These are phyloP conservation scores for Aspergillus piperis DNA, from an alignment of 2,329 filamentous ascomycete species.

Conservation along the genomic window DNA sequence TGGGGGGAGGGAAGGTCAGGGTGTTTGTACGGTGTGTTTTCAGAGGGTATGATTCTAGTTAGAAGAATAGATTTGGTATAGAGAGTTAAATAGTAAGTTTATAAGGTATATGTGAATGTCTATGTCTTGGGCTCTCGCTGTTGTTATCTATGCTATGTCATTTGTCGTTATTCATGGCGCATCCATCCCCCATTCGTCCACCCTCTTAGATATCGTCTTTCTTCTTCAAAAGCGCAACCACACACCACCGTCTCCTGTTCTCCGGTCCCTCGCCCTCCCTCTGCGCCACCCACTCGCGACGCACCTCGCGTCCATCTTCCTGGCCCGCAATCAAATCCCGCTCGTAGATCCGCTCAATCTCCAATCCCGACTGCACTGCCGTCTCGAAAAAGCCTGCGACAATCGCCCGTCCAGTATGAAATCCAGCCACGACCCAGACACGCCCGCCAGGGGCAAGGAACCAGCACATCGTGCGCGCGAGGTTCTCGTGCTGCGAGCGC, in stretches of 20 bases:
- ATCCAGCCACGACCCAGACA: constrained; percentile 58
- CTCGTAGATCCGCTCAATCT: constrained; percentile 57
- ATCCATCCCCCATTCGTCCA: too few species aligned
- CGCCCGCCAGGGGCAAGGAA: constrained; percentile 49
- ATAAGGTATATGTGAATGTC: background rate
- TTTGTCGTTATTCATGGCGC: too few species aligned
- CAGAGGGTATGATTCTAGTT: constrained; percentile 43
- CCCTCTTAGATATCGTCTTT: background rate
- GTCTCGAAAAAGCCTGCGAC: constrained; percentile 59
- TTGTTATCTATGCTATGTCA: too few species aligned
- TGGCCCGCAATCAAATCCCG: constrained; percentile 50
- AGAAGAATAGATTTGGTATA: background rate
- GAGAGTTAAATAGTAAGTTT: background rate
- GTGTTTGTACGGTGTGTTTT: constrained; percentile 85
- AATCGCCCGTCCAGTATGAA: constrained; percentile 60
- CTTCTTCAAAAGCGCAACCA: constrained; percentile 49
- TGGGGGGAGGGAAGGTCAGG: constrained; percentile 83
- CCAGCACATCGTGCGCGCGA: constrained; percentile 57
- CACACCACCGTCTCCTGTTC: constrained; percentile 60
- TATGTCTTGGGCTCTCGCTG: too few species aligned
- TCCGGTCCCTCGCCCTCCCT: constrained; percentile 50
- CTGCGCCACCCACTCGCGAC: constrained; percentile 45
- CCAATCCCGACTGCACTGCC: constrained; percentile 46
- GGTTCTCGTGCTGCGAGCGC: constrained; percentile 56
- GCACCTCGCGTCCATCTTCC: constrained; percentile 47